Conservation (phyloP, 2,329 filamentous ascomycete species). For the Neonectria hederae region DNA sequence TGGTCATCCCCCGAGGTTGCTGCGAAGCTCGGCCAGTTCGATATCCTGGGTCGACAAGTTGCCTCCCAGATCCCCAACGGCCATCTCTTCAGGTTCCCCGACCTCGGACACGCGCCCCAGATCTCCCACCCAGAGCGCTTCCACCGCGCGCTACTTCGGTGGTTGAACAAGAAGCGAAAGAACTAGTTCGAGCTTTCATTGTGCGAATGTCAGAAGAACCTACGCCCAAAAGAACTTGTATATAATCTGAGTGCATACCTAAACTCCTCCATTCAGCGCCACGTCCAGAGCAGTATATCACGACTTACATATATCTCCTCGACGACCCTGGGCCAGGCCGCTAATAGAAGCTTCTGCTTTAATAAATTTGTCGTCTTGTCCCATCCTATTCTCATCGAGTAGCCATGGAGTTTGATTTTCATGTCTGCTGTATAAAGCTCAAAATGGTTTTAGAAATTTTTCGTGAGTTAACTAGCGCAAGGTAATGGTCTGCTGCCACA, state of each 20-base stretch:
- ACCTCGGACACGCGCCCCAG: slow-evolving; percentile 63
- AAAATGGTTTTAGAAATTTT: too few species aligned
- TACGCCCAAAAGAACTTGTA: neutral
- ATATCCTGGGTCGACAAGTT: slow-evolving; percentile 57
- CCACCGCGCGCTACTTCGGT: slow-evolving; percentile 56
- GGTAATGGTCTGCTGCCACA: too few species aligned
- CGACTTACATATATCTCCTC: neutral
- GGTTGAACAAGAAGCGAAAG: slow-evolving; percentile 45
- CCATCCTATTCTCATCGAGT: too few species aligned
- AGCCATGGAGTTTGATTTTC: too few species aligned
- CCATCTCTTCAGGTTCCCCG: slow-evolving; percentile 57
- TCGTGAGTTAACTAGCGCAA: too few species aligned
- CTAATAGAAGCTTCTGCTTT: neutral
- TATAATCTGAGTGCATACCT: neutral
- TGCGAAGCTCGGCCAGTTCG: slow-evolving; percentile 58
- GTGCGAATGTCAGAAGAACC: neutral
- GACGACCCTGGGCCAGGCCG: neutral
- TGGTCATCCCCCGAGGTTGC: slow-evolving; percentile 59
- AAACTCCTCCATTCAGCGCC: neutral
- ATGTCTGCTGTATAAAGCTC: too few species aligned
- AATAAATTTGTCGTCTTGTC: too few species aligned
- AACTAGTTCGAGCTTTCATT: neutral
- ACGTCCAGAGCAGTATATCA: too few species aligned
- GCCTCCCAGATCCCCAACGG: slow-evolving; percentile 55
- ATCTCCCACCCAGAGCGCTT: slow-evolving; percentile 60